phyloP scores from a whole-genome alignment of 257 asterid genomes.

The Cynanchum wilfordii region DNA sequence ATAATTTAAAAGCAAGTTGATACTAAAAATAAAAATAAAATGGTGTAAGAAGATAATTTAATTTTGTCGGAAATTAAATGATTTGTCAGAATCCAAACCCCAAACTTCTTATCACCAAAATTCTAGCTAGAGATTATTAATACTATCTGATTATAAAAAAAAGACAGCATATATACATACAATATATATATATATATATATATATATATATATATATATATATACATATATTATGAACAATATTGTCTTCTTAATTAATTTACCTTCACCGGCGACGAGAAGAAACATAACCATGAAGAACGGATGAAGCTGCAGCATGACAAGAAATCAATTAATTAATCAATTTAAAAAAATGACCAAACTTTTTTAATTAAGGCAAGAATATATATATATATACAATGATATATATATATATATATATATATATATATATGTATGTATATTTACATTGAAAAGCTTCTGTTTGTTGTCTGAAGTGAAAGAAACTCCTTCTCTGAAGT shows the following conservation, averaged over 20 bases:
- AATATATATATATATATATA: too few relatives aligned
- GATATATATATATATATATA: too few relatives aligned
- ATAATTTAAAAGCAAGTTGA: too few relatives aligned
- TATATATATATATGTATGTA: too few relatives aligned
- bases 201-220: too few relatives aligned
- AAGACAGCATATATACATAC: too few relatives aligned
- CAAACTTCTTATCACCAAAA: neutral
- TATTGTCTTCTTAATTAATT: neutral
- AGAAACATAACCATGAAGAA: slow-evolving; percentile 51
- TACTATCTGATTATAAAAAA: neutral
- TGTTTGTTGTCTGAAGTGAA: slow-evolving; percentile 31
- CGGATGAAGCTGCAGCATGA: slow-evolving; percentile 47
- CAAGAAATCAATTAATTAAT: too few relatives aligned
- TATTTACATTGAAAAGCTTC: slow-evolving; percentile 52
- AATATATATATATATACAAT: too few relatives aligned
- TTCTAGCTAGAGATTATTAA: neutral
- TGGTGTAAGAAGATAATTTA: too few relatives aligned
- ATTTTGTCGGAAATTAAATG: neutral
- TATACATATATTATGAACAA: too few relatives aligned
- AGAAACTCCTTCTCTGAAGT: slow-evolving; percentile 53
- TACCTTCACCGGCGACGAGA: slow-evolving; percentile 57
- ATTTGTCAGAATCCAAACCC: neutral
- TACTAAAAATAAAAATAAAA: too few relatives aligned
- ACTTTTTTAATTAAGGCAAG: too few relatives aligned
- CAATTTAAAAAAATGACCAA: neutral